A percentile compares a stretch with the other conserved stretches of the same genome.
Conservation (phyloP, 2,329 filamentous ascomycete species). For the Xylariaceae sp. region DNA sequence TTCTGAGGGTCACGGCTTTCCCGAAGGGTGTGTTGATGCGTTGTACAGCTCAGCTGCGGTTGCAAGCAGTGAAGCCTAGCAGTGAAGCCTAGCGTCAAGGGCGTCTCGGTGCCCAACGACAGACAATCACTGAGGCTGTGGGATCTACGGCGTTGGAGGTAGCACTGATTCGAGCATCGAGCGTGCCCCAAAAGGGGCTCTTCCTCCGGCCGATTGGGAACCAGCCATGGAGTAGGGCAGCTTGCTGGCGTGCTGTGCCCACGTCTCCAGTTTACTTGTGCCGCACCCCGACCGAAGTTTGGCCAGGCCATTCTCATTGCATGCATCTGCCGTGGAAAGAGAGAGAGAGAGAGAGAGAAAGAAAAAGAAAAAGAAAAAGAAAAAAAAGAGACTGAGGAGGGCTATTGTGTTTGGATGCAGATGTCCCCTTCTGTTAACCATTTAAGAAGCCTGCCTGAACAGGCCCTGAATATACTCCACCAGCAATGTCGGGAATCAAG, state of each 20-base stretch:
- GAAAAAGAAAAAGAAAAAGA: no score
- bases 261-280: slow-evolving; percentile 18
- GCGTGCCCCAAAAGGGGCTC: slow-evolving; percentile 26
- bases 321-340: neutral
- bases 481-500: neutral
- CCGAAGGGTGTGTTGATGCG: slow-evolving; percentile 38
- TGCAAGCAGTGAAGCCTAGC: slow-evolving; percentile 32
- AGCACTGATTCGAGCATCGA: slow-evolving; percentile 27
- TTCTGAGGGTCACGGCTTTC: slow-evolving; percentile 22
- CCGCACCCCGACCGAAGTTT: slow-evolving; percentile 7
- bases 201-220: slow-evolving; percentile 26
- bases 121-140: slow-evolving; percentile 33
- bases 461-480: neutral
- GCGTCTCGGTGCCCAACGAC: slow-evolving; percentile 47
- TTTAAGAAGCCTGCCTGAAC: neutral
- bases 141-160: slow-evolving; percentile 27
- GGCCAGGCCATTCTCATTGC: neutral
- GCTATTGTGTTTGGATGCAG: neutral
- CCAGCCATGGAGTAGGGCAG: slow-evolving; percentile 25
- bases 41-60: slow-evolving; percentile 42
- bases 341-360: no score
- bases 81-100: slow-evolving; percentile 38
- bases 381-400: neutral
- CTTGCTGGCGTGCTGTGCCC: slow-evolving; percentile 21
- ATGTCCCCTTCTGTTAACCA: neutral